These are phyloP conservation scores for Sporisorium graminicola DNA, from an alignment of 1,284 basidiomycete genomes.

Conservation along the genomic window DNA sequence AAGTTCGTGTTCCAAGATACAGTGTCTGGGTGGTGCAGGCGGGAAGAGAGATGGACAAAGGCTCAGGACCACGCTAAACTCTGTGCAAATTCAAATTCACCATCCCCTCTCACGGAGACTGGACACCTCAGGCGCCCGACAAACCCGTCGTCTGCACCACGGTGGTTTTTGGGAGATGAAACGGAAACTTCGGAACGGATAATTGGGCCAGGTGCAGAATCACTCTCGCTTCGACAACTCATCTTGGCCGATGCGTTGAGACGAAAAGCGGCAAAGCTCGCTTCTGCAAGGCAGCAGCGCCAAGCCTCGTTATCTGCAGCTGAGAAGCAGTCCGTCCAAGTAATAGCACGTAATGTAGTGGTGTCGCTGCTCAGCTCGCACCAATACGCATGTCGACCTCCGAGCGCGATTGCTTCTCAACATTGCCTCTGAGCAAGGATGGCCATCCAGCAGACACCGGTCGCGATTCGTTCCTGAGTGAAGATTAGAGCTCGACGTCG, in stretches of 20 bases:
- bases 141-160: background rate
- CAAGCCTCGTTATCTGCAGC: background rate
- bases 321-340: background rate
- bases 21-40: conserved; percentile 3
- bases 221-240: background rate
- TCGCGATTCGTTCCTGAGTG: too few relatives aligned
- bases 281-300: conserved; percentile 1
- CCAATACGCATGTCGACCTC: background rate
- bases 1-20: background rate
- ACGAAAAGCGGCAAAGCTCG: background rate
- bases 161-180: too few relatives aligned
- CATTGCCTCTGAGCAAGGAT: background rate
- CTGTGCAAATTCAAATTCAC: conserved; percentile 1
- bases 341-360: too few relatives aligned
- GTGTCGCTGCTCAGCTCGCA: background rate
- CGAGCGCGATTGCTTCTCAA: background rate
- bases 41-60: background rate
- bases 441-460: too few relatives aligned
- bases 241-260: background rate
- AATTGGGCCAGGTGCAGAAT: background rate
- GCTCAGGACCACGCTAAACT: background rate
- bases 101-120: background rate
- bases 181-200: background rate
- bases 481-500: background rate
- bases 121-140: background rate